Percentiles rank a stretch among this genome's conserved stretches.
phyloP scores from a whole-genome alignment of 305 asterid species.

The Solanum hybrid region DNA sequence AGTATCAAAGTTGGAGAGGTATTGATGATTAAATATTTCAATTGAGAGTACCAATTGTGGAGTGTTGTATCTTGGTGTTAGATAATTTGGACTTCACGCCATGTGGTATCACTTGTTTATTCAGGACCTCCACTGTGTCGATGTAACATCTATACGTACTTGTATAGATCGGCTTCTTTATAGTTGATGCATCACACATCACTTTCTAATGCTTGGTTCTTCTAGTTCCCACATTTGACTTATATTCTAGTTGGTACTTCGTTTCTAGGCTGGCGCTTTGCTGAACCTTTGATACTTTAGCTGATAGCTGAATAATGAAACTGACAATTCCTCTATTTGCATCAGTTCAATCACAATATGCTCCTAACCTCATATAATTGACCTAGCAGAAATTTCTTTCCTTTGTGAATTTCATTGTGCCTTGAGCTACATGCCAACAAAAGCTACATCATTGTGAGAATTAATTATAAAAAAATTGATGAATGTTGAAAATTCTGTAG shows the following conservation, averaged over 20 bases:
- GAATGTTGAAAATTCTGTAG: slow-evolving; percentile 23
- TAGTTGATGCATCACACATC: neutral
- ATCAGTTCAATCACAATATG: neutral
- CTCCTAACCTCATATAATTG: neutral
- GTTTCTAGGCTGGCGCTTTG: neutral
- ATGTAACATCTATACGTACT: neutral
- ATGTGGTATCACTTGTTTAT: neutral
- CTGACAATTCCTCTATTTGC: neutral
- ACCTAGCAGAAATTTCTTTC: neutral
- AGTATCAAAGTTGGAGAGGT: slow-evolving; percentile 99
- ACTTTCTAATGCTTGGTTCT: neutral
- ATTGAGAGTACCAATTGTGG: neutral
- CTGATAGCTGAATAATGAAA: neutral
- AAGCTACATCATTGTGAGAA: neutral
- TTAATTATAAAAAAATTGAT: neutral
- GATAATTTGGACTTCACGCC: neutral
- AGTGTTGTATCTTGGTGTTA: neutral
- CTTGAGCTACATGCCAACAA: slow-evolving; percentile 1
- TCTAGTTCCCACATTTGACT: neutral
- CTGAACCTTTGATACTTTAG: neutral
- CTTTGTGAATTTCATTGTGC: neutral
- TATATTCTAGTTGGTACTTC: neutral
- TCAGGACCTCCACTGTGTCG: neutral
- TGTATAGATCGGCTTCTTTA: neutral
- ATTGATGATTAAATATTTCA: slow-evolving; percentile 15